Base-by-base conservation (phyloP, 2,329 filamentous ascomycete genomes). In the Aspergillus fumigatiaffinis region DNA sequence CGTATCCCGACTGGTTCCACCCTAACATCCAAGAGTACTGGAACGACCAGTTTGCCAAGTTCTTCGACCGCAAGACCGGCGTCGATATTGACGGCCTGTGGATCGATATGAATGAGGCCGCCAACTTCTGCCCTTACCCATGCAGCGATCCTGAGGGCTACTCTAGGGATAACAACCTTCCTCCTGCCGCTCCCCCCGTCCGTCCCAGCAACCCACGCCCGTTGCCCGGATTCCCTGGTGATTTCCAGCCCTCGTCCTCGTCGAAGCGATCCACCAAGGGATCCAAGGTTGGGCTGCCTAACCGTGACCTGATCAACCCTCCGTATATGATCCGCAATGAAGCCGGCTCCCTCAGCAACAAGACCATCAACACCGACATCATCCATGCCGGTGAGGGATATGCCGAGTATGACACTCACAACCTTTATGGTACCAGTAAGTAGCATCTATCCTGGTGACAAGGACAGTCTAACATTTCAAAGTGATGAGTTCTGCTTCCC, bases 1-100 rank as follows among this genome's bases (percentile, higher is more conserved):
- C 83, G 10, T 91, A 87, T 73, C 88, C 88, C 0, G 90, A 93
- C 70, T 93, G 89, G 89, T 91, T 92, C 68, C 77, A 85, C 20
- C 79, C 82, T 7, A 84, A 84, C 52, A 83, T 85, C 1, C 80
- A 85, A 50, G 66, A 74, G 1, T 94, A 86, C 72, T 93, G 90
- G 90, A 85, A 85, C 61, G 78, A 80, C 4, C 83, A 92, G 68
- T 87, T 93, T 63, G 71, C 68, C 0, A 71, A 68, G 1, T 90
- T 90, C 76, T 92, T 92, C 74, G 72, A 81, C 58, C 73, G 82
- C 0, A 77, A 85, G 0, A 80, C 75, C 1, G 90, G 89, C 29
- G 80, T 93, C 17, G 84, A 92, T 62, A 87, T 93, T 51, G 90
- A 93, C 60, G 90, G 83, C 1, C 77, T 93, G 1, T 92, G 89